Conservation (phyloP, 2,329 filamentous ascomycete species). For the Chrysosporium queenslandicum region DNA sequence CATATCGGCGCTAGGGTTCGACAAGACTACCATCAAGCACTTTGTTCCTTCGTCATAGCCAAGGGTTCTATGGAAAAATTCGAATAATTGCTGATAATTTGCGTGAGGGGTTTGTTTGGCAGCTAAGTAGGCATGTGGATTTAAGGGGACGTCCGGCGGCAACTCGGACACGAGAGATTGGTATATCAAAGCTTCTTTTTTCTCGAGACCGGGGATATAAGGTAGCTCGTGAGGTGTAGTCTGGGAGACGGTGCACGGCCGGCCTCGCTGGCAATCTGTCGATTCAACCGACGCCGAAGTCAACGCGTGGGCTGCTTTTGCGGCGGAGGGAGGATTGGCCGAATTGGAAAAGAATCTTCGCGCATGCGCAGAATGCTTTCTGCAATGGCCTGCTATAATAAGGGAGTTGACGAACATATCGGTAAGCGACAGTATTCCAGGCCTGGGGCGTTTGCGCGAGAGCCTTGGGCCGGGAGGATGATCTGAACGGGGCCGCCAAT, state of each 20-base stretch:
- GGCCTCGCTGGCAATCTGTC: not conserved
- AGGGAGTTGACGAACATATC: constrained; percentile 46
- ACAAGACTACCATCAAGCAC: constrained; percentile 15
- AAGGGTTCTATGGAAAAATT: constrained; percentile 15
- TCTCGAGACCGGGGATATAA: not conserved
- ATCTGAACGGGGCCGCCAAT: not conserved
- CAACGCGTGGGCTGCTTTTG: constrained; percentile 15
- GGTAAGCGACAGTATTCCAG: constrained; percentile 29
- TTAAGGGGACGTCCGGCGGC: not conserved
- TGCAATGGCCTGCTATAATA: constrained; percentile 44
- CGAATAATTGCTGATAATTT: constrained; percentile 10
- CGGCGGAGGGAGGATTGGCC: constrained; percentile 4
- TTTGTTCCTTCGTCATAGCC: constrained; percentile 17
- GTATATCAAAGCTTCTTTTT: constrained; percentile 3
- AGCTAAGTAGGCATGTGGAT: not conserved
- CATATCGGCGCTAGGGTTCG: constrained; percentile 17
- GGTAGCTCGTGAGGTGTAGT: not conserved
- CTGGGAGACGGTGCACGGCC: not conserved
- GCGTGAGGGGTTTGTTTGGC: not conserved
- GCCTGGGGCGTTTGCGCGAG: constrained; percentile 22
- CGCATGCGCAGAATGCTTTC: constrained; percentile 35
- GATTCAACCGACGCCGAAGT: not conserved
- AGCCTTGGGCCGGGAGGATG: constrained; percentile 22
- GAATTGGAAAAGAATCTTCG: constrained; percentile 26
- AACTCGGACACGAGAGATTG: not conserved